Base-by-base conservation (phyloP, 257 asterid genomes). In the Parsonsia alboflavescens region DNA sequence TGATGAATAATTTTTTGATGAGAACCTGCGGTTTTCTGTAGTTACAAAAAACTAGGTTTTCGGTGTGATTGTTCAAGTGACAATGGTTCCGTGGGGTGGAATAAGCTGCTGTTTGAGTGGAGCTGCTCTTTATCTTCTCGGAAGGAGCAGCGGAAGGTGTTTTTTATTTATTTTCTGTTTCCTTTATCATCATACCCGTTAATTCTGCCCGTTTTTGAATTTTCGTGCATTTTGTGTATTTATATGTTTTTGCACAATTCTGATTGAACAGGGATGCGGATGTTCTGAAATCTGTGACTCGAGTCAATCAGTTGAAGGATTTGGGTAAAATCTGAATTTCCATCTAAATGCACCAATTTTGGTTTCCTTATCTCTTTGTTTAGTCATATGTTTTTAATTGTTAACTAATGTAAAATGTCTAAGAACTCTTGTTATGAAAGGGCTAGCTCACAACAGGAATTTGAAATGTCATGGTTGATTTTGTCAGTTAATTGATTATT, bases 101-200 rank as follows among this genome's bases (percentile, higher is more conserved):
- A 73, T 95, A 53, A 76, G 96, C 72, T 95, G 98, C 82, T 92
- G 99, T 84, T 81, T 95, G 71, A 84, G 99, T 77, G 99, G 96
- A 10, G 96, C 96, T 5, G 99, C 98, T 69, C 96, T 95, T 67
- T 95, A 92, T 86, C 91, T 95, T 76, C 97, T 95, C 69, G 97
- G 99, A 16, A 84, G 98, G 85, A 90, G 96, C 82, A 92, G 96
- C 72, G 98, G 98, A 79, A 90, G 99, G 99, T 95, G 3, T 30
- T 33, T 73, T 13, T 73, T 54, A 21, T 53, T 1, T 10, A 50
- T 71, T 21, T 8, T 75, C 44, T 56, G 9, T 76, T 75, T 12
- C 3, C 41, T 33, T 22, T 36, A 4, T 54, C 21, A 13, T 30
- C 45, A 19, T 65, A 36, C 73, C 50, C 62, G 61, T 77, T 68